Base-by-base conservation (phyloP, 139 green algal species). In the Chlamydomonas incerta region DNA sequence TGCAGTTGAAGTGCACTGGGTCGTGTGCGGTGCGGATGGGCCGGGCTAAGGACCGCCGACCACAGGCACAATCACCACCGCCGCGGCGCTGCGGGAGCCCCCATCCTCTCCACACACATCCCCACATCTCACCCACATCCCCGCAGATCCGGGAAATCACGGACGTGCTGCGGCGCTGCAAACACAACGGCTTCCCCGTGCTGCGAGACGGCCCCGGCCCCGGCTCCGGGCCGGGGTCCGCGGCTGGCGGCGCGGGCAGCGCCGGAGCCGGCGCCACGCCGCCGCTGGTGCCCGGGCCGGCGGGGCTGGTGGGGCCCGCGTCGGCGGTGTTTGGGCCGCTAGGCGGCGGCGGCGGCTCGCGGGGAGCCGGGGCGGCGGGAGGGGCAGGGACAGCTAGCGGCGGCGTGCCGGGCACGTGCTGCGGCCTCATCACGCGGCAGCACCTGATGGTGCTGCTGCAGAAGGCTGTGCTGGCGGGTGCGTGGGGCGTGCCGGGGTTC, bases 371-470 rank as follows among this genome's bases (percentile, higher is more conserved):
- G 18, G 6, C 15, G 55, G 55, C 55, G 55, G 55, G 6, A 24
- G 55, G 55, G 20, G 55, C 55, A 6, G 55, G 55, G 55, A 29
- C 6, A 6, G 55, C 41, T 5, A 50, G 41, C 41, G 41, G 41
- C 60, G 60, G 60, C 60, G 17, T 24, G 55, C 73, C 52, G 1
- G 73, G 73, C 31, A 55, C 18, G 17, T 80, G 73, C 52, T 80
- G 73, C 73, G 96, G 96, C 1, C 85, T 98, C 26, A 87, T 98
- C 20, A 88, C 90, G 28, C 80, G 95, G 14, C 88, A 94, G n/a
- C 94, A 98, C 84, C 88, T 98, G 28, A 87, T 97, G 87, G 92
- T 92, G 85, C 85, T 98, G 80, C 91, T 98, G 76, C 90, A 95
- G 83, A 85, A 88, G 62, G 87, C 85, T 79, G 62, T 89, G 58